A percentile compares a stretch with the other conserved stretches of the same genome.
Conservation (phyloP, 306 rosid genomes). For the Prunus mira region DNA sequence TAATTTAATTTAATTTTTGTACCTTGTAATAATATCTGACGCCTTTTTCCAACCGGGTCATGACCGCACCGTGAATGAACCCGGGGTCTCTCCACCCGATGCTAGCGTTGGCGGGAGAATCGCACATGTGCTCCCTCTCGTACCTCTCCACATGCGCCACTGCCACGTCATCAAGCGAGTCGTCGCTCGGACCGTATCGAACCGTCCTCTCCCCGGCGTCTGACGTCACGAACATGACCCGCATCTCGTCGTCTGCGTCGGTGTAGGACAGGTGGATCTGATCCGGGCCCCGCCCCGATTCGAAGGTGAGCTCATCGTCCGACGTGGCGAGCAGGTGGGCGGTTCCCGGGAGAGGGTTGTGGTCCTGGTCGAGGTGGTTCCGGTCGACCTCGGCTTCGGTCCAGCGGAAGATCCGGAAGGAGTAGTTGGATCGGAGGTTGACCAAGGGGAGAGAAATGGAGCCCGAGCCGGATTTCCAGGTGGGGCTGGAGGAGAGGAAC, state of each 20-base stretch:
- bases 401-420: constrained; percentile 88
- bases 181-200: constrained; percentile 47
- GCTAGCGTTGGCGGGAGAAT: constrained; percentile 66
- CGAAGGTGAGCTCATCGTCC: constrained; percentile 38
- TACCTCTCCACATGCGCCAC: constrained; percentile 60
- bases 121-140: constrained; percentile 79
- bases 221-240: constrained; percentile 70
- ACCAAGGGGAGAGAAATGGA: constrained; percentile 48
- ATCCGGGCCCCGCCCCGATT: constrained; percentile 47
- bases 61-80: constrained; percentile 63
- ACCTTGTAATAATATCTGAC: constrained; percentile 70
- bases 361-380: constrained; percentile 59
- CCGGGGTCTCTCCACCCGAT: constrained; percentile 96
- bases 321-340: constrained; percentile 49
- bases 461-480: constrained; percentile 73
- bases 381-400: constrained; percentile 55
- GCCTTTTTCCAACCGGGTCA: constrained; percentile 63
- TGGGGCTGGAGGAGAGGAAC: constrained; percentile 57
- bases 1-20: neutral
- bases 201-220: constrained; percentile 42
- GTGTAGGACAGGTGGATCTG: constrained; percentile 81
- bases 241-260: constrained; percentile 55
- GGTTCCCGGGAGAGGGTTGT: constrained; percentile 68
- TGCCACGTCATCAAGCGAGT: constrained; percentile 31
- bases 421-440: constrained; percentile 77